Conservation (phyloP, 768 basidiomycete genomes). For the Podaxis sp. region DNA sequence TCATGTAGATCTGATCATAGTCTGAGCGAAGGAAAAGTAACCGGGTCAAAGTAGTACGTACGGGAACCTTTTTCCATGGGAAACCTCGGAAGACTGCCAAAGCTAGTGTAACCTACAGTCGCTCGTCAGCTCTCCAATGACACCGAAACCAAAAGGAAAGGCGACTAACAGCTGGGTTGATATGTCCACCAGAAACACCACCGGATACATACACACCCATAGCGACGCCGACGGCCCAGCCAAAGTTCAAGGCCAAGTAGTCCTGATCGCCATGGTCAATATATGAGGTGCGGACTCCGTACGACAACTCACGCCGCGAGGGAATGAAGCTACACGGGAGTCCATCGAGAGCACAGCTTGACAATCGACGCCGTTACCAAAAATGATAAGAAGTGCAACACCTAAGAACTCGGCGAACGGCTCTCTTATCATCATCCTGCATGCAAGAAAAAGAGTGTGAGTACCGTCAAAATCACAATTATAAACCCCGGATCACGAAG, state of each 20-base stretch:
- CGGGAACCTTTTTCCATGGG: conserved; percentile 78
- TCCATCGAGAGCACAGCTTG: conserved; percentile 50
- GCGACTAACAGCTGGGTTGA: conserved; percentile 60
- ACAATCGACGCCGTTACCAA: conserved; percentile 55
- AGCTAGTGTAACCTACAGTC: conserved; percentile 57
- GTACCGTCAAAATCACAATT: neutral
- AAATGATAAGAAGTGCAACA: conserved; percentile 51
- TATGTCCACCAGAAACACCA: conserved; percentile 70
- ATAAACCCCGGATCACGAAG: neutral
- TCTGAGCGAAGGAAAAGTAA: neutral
- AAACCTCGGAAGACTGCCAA: conserved; percentile 68
- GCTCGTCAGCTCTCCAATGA: neutral
- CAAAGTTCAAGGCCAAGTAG: conserved; percentile 45
- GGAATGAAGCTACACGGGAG: conserved; percentile 37
- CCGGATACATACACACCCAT: conserved; percentile 66
- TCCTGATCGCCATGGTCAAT: conserved; percentile 25
- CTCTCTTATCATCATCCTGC: conserved; percentile 37
- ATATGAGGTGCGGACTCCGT: neutral
- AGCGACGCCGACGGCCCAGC: conserved; percentile 56
- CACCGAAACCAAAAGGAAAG: neutral
- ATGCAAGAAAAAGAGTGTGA: neutral
- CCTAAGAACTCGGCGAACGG: conserved; percentile 64
- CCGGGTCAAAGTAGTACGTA: conserved; percentile 14
- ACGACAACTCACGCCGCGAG: conserved; percentile 45
- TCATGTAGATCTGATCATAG: conserved; percentile 20